phyloP scores from a whole-genome alignment of 306 rosid species.

The Cyamopsis tetragonoloba region DNA sequence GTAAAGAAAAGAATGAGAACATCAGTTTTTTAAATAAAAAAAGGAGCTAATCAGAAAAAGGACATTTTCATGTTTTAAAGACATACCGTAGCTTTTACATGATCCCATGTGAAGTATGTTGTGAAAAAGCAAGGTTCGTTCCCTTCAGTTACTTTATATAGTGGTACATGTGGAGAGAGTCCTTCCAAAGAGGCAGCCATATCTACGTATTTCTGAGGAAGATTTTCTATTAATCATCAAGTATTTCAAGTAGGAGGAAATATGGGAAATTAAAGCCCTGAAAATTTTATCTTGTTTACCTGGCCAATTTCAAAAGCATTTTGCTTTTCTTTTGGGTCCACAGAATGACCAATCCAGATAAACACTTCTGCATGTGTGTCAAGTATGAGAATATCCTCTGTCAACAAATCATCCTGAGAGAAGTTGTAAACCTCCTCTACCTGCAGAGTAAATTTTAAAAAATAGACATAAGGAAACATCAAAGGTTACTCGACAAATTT shows the following conservation, averaged over 20 bases:
- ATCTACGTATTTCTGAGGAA: conserved; percentile 75
- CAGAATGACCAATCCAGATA: conserved; percentile 90
- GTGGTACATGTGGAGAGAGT: conserved; percentile 68
- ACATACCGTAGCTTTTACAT: conserved; percentile 71
- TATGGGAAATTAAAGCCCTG: conserved; percentile 20
- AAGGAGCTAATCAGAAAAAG: neutral
- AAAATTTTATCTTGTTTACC: conserved; percentile 40
- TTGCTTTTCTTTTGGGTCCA: conserved; percentile 75
- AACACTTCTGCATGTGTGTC: conserved; percentile 94
- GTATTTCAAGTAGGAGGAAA: conserved; percentile 3
- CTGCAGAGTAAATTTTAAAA: conserved; percentile 40
- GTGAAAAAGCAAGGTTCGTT: conserved; percentile 98
- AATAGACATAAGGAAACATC: conserved; percentile 11
- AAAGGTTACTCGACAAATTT: conserved; percentile 12
- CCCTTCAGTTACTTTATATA: conserved; percentile 92
- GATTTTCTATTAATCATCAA: conserved; percentile 4
- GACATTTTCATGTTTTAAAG: neutral
- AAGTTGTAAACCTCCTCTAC: conserved; percentile 87
- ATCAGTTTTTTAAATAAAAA: neutral
- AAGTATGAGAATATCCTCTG: conserved; percentile 85
- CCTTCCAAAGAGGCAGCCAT: conserved; percentile 81
- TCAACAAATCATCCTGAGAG: conserved; percentile 84
- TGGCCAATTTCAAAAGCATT: conserved; percentile 77
- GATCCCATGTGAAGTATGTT: conserved; percentile 90
- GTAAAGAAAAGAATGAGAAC: neutral